phyloP scores from a whole-genome alignment of 805 yeast species.

The Scheffersomyces stipitis region DNA sequence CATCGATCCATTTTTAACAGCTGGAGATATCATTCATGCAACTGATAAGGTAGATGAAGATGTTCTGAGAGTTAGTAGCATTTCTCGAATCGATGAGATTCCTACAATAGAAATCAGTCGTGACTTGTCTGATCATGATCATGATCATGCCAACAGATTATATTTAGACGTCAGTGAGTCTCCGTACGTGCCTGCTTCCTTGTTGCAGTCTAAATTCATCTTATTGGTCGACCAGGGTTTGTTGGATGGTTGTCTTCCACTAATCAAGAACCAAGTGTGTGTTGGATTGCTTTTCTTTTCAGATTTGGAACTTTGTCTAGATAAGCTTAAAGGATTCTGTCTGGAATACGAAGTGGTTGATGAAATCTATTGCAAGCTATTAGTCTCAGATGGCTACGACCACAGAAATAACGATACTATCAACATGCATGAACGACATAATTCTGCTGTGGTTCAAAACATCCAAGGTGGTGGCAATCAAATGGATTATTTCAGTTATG shows the following conservation, averaged over 20 bases:
- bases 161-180: constrained; percentile 39
- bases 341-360: constrained; percentile 22
- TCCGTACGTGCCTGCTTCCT: constrained; percentile 29
- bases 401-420: not conserved
- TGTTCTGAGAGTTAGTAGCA: too few species aligned
- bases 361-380: constrained; percentile 29
- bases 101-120: not conserved
- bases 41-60: constrained; percentile 7
- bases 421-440: constrained; percentile 1
- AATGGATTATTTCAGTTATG: constrained; percentile 27
- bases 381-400: not conserved
- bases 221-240: constrained; percentile 41
- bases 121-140: constrained; percentile 1
- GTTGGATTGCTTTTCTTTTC: constrained; percentile 52
- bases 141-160: constrained; percentile 15
- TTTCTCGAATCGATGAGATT: too few species aligned
- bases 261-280: constrained; percentile 33
- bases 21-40: constrained; percentile 35
- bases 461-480: constrained; percentile 1
- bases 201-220: constrained; percentile 33
- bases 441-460: constrained; percentile 1
- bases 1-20: constrained; percentile 26
- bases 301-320: constrained; percentile 52
- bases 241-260: constrained; percentile 54
- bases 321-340: constrained; percentile 35